Conservation (phyloP, 2,329 filamentous ascomycete species). For the Colletotrichum sp. region DNA sequence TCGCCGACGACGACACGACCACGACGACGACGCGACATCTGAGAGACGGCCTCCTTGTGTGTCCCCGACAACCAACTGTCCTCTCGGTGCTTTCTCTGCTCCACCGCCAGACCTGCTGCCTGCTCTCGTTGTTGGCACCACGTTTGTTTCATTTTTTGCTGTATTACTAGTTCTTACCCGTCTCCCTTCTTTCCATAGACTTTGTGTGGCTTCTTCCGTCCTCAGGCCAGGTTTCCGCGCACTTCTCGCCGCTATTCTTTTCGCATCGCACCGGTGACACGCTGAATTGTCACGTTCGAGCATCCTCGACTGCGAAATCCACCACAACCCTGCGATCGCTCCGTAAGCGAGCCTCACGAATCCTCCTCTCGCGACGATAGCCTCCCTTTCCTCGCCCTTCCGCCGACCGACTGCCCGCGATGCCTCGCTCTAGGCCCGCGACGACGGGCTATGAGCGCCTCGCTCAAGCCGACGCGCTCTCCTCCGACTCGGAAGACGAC, state of each 20-base stretch:
- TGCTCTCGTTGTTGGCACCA: neutral
- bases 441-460: constrained; percentile 87
- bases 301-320: neutral
- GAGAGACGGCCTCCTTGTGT: neutral
- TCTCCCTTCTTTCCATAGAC: neutral
- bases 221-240: neutral
- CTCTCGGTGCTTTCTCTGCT: neutral
- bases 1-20: neutral
- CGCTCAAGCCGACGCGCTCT: constrained; percentile 79
- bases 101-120: neutral
- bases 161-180: neutral
- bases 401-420: constrained; percentile 37
- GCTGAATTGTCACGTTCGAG: neutral
- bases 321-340: neutral
- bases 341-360: neutral
- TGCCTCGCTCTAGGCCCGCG: constrained; percentile 67
- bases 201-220: neutral
- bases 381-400: neutral
- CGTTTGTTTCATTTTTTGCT: neutral
- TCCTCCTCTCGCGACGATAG: neutral
- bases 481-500: constrained; percentile 72
- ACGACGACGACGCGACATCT: constrained; percentile 8
- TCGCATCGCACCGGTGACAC: neutral
- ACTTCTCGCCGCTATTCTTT: neutral
- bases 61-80: neutral